phyloP scores from a whole-genome alignment of 2,329 filamentous ascomycete species.

The Fusarium sulawesiense region DNA sequence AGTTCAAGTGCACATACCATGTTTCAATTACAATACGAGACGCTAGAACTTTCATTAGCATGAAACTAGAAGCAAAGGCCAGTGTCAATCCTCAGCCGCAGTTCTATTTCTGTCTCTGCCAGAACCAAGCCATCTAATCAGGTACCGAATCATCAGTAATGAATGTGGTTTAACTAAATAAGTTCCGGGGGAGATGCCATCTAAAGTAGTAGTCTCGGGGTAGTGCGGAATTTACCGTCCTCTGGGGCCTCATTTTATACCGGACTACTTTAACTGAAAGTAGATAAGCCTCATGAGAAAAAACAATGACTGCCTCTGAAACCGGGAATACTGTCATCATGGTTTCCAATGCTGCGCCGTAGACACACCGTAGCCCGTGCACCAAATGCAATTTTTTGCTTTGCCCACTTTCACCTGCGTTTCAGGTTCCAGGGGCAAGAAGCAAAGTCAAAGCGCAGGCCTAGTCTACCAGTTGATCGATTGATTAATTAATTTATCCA shows the following conservation, averaged over 20 bases:
- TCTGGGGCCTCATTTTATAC: background rate
- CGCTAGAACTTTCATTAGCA: conserved; percentile 13
- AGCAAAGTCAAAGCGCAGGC: conserved; percentile 19
- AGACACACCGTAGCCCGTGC: conserved; percentile 1
- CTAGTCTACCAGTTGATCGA: background rate
- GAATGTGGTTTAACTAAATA: background rate
- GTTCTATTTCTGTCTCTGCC: background rate
- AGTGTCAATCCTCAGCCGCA: background rate
- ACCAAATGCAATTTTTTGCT: background rate
- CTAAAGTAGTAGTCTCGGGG: background rate
- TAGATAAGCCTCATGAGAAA: background rate
- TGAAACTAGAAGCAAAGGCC: conserved; percentile 5
- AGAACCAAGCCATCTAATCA: background rate
- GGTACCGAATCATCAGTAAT: accelerated
- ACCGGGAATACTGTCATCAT: conserved; percentile 20
- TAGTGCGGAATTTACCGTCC: conserved; percentile 2
- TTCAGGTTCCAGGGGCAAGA: conserved; percentile 20
- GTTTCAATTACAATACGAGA: conserved; percentile 2
- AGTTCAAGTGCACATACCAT: background rate
- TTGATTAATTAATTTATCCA: background rate
- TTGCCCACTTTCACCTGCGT: conserved; percentile 13
- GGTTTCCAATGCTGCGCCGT: background rate
- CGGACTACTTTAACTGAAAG: background rate
- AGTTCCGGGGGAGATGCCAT: background rate
- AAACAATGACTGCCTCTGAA: background rate